Evolutionary conservation across 371 early-diverging fungal species (phyloP).

Genomic region (Blakeslea trispora): DNA sequence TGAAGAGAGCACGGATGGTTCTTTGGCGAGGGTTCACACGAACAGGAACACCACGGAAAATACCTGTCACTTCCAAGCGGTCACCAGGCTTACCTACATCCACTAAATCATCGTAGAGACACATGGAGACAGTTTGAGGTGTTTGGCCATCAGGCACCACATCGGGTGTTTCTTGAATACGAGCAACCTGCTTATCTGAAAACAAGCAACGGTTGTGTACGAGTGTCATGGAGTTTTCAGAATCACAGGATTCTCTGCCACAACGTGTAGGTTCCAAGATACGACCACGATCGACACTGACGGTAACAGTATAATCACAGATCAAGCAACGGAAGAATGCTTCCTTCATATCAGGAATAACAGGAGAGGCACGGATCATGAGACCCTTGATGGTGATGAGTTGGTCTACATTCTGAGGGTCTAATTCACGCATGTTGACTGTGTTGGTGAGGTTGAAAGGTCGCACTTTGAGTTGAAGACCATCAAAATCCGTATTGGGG

Average conservation of each 20-base stretch:
- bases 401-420: slow-evolving; percentile 96
- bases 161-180: slow-evolving; percentile 99
- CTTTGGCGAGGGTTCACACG: slow-evolving; percentile 93
- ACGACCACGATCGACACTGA: slow-evolving; percentile 89
- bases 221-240: slow-evolving; percentile 82
- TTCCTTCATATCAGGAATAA: slow-evolving; percentile 96
- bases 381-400: slow-evolving; percentile 96
- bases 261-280: slow-evolving; percentile 95
- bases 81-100: slow-evolving; percentile 98
- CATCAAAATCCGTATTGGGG: slow-evolving; percentile 53
- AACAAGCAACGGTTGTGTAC: slow-evolving; percentile 94
- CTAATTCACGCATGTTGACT: slow-evolving; percentile 93
- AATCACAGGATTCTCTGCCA: slow-evolving; percentile 75
- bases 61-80: slow-evolving; percentile 90
- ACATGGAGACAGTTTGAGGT: slow-evolving; percentile 95
- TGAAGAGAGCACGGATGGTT: slow-evolving; percentile 92
- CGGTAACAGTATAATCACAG: slow-evolving; percentile 83
- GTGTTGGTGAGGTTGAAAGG: slow-evolving; percentile 85
- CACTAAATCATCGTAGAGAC: slow-evolving; percentile 93
- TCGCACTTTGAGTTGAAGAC: slow-evolving; percentile 61
- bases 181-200: slow-evolving; percentile 95
- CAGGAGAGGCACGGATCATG: slow-evolving; percentile 88
- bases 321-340: slow-evolving; percentile 91
- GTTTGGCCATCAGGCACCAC: slow-evolving; percentile 99
- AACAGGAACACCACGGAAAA: slow-evolving; percentile 97